Conservation (phyloP, 2,329 filamentous ascomycete genomes). For the Trichophyton verrucosum region DNA sequence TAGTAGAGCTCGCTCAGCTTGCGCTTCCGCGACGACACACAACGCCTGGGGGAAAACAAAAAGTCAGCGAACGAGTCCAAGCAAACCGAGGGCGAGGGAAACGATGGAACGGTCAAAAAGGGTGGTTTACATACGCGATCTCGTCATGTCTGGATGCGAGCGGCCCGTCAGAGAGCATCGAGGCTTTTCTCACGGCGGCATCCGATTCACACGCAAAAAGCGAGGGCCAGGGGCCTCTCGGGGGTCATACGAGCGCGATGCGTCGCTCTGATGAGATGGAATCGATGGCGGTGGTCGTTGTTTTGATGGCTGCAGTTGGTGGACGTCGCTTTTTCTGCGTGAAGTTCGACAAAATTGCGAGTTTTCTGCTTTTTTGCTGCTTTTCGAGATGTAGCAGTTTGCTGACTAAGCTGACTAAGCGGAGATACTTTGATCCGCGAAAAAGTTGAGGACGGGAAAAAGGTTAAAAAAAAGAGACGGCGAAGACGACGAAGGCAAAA, state of each 20-base stretch:
- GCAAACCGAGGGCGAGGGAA: constrained; percentile 12
- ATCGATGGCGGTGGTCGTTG: constrained; percentile 29
- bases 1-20: constrained; percentile 82
- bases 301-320: constrained; percentile 25
- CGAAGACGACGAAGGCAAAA: background rate
- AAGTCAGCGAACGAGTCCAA: constrained; percentile 26
- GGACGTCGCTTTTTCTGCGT: background rate
- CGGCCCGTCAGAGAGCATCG: constrained; percentile 40
- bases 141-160: constrained; percentile 40
- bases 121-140: constrained; percentile 36
- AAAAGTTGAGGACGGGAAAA: background rate
- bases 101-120: constrained; percentile 19
- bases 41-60: constrained; percentile 32
- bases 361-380: background rate
- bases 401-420: background rate
- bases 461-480: background rate
- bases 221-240: constrained; percentile 25
- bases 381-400: background rate
- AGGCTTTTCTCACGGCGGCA: constrained; percentile 36
- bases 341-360: background rate
- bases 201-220: constrained; percentile 39
- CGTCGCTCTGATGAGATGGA: constrained; percentile 35
- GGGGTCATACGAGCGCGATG: constrained; percentile 33
- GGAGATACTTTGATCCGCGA: background rate
- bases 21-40: constrained; percentile 72